phyloP scores from a whole-genome alignment of 2,329 filamentous ascomycete species.

The Blastomyces percursus region DNA sequence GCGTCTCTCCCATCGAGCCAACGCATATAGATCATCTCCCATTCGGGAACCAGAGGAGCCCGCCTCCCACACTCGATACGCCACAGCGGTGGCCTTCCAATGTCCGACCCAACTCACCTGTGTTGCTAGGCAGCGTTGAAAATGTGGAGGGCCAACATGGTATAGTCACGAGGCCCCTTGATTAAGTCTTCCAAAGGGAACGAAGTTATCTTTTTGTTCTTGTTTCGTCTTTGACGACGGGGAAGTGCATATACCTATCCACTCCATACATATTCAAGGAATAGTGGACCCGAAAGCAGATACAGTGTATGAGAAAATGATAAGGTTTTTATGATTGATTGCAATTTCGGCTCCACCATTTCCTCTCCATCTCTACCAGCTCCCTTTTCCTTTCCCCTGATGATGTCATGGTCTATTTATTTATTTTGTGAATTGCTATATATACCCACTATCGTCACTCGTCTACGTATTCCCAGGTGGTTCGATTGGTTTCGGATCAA shows the following conservation, averaged over 20 bases:
- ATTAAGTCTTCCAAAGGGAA: neutral
- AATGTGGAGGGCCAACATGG: neutral
- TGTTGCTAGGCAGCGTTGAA: neutral
- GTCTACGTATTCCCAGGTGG: neutral
- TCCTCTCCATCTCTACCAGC: neutral
- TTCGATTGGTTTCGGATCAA: neutral
- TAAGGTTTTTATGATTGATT: neutral
- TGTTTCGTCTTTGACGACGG: neutral
- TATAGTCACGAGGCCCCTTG: neutral
- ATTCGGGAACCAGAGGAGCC: neutral
- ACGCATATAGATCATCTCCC: neutral
- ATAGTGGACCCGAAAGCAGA: neutral
- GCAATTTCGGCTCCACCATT: neutral
- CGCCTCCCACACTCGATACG: neutral
- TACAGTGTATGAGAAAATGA: neutral
- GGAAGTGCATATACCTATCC: neutral
- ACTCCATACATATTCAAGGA: neutral
- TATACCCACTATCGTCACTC: conserved; percentile 1
- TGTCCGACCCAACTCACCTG: neutral
- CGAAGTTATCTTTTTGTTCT: neutral
- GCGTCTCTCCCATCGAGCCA: conserved; percentile 1
- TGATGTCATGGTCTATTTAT: neutral
- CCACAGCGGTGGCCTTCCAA: neutral
- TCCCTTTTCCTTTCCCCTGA: neutral
- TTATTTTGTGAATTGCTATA: neutral